Percentiles rank a stretch among this genome's conserved stretches.
Evolutionary conservation across 495 filamentous ascomycete genomes (phyloP).

Genomic region (Penicillium lagena): DNA sequence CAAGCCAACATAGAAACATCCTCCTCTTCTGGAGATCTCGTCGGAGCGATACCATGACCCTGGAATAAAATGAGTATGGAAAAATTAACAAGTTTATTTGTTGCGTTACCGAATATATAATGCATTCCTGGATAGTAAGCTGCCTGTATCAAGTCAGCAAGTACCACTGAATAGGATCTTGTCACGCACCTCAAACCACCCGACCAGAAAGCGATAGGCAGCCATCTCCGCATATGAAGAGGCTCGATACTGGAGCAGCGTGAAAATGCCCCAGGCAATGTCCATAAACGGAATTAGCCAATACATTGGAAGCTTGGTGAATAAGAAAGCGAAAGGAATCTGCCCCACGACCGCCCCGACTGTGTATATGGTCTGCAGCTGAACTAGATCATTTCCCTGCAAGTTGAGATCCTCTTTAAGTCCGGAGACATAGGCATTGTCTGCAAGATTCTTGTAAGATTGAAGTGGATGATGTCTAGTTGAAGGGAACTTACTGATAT

Average conservation of each 20-base stretch:
- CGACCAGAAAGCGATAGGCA: slow-evolving; percentile 75
- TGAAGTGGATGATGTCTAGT: neutral
- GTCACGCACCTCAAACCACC: slow-evolving; percentile 63
- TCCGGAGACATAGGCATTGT: slow-evolving; percentile 25
- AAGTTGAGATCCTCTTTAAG: slow-evolving; percentile 23
- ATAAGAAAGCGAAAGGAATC: slow-evolving; percentile 44
- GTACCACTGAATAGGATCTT: neutral
- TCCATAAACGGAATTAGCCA: slow-evolving; percentile 39
- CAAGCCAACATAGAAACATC: slow-evolving; percentile 42
- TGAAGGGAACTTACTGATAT: slow-evolving; percentile 19
- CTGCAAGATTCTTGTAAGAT: slow-evolving; percentile 4
- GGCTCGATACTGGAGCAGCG: slow-evolving; percentile 36
- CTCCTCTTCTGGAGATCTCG: slow-evolving; percentile 38
- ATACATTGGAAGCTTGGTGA: slow-evolving; percentile 42
- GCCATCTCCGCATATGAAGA: slow-evolving; percentile 24
- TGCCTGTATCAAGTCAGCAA: slow-evolving; percentile 11
- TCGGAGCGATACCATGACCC: slow-evolving; percentile 35
- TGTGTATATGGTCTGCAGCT: slow-evolving; percentile 42
- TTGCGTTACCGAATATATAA: slow-evolving; percentile 38
- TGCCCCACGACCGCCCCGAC: slow-evolving; percentile 46
- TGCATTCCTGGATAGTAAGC: slow-evolving; percentile 42
- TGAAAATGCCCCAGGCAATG: slow-evolving; percentile 41
- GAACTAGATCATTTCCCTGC: slow-evolving; percentile 41
- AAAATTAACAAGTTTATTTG: slow-evolving; percentile 17
- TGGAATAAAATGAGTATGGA: slow-evolving; percentile 18